phyloP scores from a whole-genome alignment of 768 basidiomycete species.

The Russula lepida region DNA sequence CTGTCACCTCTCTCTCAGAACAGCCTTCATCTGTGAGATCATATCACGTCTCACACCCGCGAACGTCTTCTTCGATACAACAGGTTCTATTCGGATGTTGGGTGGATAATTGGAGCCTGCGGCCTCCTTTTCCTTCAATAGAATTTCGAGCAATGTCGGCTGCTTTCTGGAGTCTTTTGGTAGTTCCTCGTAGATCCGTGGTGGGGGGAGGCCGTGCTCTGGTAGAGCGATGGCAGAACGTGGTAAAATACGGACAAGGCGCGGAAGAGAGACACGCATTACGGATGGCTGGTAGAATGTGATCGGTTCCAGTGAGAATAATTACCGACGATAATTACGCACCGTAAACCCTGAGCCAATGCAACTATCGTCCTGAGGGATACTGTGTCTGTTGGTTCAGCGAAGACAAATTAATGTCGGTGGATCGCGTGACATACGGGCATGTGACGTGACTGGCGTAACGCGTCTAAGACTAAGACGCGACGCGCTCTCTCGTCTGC shows the following conservation, averaged over 20 bases:
- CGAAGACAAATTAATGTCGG: not conserved
- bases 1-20: slow-evolving; percentile 29
- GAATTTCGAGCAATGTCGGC: slow-evolving; percentile 34
- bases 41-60: slow-evolving; percentile 33
- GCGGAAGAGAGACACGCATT: slow-evolving; percentile 30
- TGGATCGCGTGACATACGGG: not conserved
- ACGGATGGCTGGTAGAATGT: not conserved
- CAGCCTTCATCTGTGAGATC: slow-evolving; percentile 33
- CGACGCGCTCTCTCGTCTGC: not conserved
- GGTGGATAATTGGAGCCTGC: slow-evolving; percentile 36
- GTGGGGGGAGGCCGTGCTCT: slow-evolving; percentile 19
- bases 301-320: not conserved
- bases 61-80: slow-evolving; percentile 33
- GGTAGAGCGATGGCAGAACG: slow-evolving; percentile 27
- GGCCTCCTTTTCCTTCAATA: slow-evolving; percentile 34
- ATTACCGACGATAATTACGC: not conserved
- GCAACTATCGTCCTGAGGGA: no score
- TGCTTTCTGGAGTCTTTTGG: slow-evolving; percentile 6
- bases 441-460: not conserved
- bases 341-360: not conserved
- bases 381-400: not conserved
- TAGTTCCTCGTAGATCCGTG: slow-evolving; percentile 24
- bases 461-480: not conserved
- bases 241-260: slow-evolving; percentile 34
- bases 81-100: slow-evolving; percentile 45